These are phyloP conservation scores for Neoboletus brunneissimus DNA, from an alignment of 768 basidiomycete species.

Conservation along the genomic window DNA sequence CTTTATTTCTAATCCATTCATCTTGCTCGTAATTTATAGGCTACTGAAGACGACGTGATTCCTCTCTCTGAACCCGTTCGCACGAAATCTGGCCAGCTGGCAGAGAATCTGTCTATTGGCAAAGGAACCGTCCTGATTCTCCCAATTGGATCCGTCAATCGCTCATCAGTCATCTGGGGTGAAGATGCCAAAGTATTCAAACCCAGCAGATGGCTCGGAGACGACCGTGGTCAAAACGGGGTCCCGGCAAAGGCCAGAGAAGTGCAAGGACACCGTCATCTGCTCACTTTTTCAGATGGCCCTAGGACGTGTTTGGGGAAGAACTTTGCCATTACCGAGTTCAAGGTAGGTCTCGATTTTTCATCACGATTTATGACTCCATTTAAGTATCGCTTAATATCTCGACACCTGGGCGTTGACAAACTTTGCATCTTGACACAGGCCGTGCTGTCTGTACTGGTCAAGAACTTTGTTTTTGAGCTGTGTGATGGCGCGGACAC, in stretches of 20 bases:
- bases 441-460: background rate
- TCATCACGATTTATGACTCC: background rate
- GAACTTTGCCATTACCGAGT: background rate
- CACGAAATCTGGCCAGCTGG: background rate
- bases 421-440: background rate
- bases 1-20: background rate
- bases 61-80: background rate
- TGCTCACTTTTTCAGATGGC: background rate
- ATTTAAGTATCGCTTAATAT: background rate
- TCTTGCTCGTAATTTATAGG: background rate
- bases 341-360: background rate
- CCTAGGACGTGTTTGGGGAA: background rate
- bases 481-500: background rate
- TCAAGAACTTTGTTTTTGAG: background rate
- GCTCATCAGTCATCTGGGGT: background rate
- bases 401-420: background rate
- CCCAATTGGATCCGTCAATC: background rate
- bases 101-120: background rate
- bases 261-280: background rate
- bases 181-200: background rate
- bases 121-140: background rate
- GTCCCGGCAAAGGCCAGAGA: background rate
- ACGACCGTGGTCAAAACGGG: background rate
- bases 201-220: background rate
- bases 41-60: background rate